Evolutionary conservation across 495 filamentous ascomycete species (phyloP), one percentile per base, ranked within the genome.

Genomic region (Xylaria intraflava): DNA sequence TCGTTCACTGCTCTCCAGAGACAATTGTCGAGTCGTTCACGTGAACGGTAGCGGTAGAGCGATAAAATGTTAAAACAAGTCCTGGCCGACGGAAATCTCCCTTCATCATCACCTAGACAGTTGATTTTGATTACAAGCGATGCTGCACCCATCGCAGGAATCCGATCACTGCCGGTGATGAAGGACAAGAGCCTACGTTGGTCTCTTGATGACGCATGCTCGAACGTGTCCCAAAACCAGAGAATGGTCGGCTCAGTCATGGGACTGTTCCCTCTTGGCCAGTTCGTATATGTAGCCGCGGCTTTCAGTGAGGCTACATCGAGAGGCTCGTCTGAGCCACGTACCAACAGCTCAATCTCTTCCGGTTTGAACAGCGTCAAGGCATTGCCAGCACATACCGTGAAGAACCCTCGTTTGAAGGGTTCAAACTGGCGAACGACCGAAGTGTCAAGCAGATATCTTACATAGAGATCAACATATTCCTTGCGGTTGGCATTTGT

Each of bases 321-420:
- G 2, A 96, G 77, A 33, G 83, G 65, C 57, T 92, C 89, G 48
- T 92, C 89, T n/a, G 88, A 92, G 20, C 91, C 91, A 36, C 92
- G 83, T 12, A 96, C 78, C 2, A 96, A 78, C 3, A 95, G 76
- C 63, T 96, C 91, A 55, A 96, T 94, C 65, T 96, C 91, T 67
- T 96, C 91, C 2, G 91, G 86, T n/a, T 89, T 82, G 65, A 96
- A 96, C 10, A 96, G 77, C 2, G 86, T 89, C 20, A 95, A 73
- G 14, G 90, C 91, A 66, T 95, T 95, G 20, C 90, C 89, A 27
- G 86, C 88, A 65, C 90, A 95, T 35, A 96, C 90, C 2, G 87
- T 94, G 70, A 87, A 96, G 68, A 96, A 96, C 3, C 91, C 91
- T 40, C 91, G 83, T 66, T 92, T 94, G 76, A 96, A 96, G 10